A percentile compares a stretch with the other conserved stretches of the same genome.
Evolutionary conservation across 129 eudicot species (phyloP).

Genomic region (Apium graveolens): DNA sequence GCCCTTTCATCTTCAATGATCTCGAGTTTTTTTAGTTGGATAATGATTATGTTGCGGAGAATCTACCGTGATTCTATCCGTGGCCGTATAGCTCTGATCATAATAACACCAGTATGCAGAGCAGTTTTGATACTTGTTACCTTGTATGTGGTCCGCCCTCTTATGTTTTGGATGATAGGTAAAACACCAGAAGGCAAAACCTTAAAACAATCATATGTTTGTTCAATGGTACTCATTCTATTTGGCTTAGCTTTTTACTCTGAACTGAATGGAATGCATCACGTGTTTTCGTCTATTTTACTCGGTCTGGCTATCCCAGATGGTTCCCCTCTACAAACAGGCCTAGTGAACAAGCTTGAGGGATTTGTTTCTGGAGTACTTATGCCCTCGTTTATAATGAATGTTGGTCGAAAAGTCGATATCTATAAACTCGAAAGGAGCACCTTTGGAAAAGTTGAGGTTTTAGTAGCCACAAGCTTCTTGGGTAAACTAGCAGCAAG

Average conservation of each 20-base stretch:
- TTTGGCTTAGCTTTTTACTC: conserved; percentile 4
- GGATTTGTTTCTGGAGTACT: conserved; percentile 14
- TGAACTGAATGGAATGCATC: conserved; percentile 8
- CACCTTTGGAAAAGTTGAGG: background rate
- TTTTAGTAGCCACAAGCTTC: background rate
- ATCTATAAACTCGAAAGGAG: background rate
- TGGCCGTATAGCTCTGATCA: background rate
- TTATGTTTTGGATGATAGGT: conserved; percentile 23
- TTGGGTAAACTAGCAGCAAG: conserved; percentile 11
- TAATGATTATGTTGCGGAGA: background rate
- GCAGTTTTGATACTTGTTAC: background rate
- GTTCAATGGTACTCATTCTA: background rate
- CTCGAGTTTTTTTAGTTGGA: conserved; percentile 4
- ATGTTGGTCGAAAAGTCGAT: conserved; percentile 17
- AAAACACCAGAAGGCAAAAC: conserved; percentile 20
- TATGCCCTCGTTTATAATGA: conserved; percentile 16
- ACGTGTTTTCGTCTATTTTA: conserved; percentile 7
- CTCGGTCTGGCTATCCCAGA: conserved; percentile 21
- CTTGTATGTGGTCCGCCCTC: conserved; percentile 5
- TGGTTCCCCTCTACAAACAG: conserved; percentile 15
- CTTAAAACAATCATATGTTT: conserved; percentile 13
- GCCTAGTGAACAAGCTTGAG: conserved; percentile 23
- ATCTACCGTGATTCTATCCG: background rate
- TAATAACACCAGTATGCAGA: background rate
- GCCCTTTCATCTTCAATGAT: conserved; percentile 22